A percentile compares a stretch with the other conserved stretches of the same genome.
Evolutionary conservation across 257 asterid species (phyloP).

Genomic region (Solanum gandarillasii): DNA sequence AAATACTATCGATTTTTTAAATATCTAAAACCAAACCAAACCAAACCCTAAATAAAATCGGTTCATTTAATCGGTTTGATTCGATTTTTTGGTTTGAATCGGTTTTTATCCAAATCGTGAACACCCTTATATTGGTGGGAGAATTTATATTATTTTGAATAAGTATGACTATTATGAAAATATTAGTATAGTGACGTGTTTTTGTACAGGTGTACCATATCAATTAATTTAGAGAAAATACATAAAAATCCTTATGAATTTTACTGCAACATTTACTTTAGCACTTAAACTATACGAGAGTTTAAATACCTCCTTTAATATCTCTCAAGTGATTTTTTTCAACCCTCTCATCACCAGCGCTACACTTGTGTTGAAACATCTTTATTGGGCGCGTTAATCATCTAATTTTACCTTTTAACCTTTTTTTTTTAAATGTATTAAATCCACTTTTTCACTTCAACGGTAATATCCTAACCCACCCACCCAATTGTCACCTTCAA

Average conservation of each 20-base stretch:
- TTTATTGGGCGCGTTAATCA: no score
- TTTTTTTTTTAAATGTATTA: no score
- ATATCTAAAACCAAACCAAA: no score
- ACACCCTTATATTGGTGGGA: no score
- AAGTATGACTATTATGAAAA: neutral
- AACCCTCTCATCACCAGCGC: neutral
- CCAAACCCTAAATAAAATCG: no score
- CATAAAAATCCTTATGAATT: no score
- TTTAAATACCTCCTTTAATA: neutral
- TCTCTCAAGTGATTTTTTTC: neutral
- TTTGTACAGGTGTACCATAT: neutral
- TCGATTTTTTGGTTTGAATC: no score
- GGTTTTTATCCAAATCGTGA: no score
- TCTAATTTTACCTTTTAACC: neutral
- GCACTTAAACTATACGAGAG: neutral
- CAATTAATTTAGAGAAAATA: neutral
- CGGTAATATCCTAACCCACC: neutral
- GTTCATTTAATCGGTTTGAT: no score
- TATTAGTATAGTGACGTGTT: neutral
- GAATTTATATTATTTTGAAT: neutral
- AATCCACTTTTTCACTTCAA: no score
- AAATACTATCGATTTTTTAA: no score
- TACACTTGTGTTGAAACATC: neutral
- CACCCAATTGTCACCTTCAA: neutral
- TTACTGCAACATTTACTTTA: no score